A percentile compares a stretch with the other conserved stretches of the same genome.
Evolutionary conservation across 1,284 basidiomycete species (phyloP).

Genomic region (Ustilago shanxiensis): DNA sequence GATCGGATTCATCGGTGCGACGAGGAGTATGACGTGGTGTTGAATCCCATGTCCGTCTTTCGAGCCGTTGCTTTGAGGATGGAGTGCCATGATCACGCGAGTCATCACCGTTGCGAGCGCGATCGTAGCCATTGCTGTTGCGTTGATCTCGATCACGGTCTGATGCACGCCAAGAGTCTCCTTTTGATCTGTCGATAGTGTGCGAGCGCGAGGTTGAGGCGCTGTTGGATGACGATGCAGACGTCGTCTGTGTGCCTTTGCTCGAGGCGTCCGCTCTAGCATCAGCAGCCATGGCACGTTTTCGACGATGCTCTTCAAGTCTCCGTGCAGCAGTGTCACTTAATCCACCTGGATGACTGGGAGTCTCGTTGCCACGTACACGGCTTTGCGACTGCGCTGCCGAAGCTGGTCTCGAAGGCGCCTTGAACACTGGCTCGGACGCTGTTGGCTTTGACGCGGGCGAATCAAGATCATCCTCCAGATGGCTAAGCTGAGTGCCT

Average conservation of each 20-base stretch:
- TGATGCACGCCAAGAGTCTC: constrained; percentile 31
- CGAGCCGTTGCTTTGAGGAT: constrained; percentile 10
- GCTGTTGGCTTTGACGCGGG: neutral
- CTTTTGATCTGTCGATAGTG: neutral
- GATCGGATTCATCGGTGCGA: constrained; percentile 6
- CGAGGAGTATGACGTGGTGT: constrained; percentile 31
- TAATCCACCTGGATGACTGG: constrained; percentile 56
- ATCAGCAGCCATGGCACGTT: constrained; percentile 31
- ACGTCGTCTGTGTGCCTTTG: constrained; percentile 14
- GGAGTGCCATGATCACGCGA: constrained; percentile 1
- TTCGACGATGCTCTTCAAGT: constrained; percentile 52
- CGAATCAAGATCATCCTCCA: constrained; percentile 26
- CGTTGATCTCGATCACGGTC: constrained; percentile 20
- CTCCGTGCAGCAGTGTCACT: constrained; percentile 44
- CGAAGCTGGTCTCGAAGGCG: constrained; percentile 44
- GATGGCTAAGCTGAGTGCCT: constrained; percentile 26
- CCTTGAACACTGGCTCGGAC: constrained; percentile 37
- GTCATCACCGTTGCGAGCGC: constrained; percentile 5
- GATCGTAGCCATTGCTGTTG: neutral
- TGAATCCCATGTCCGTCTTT: constrained; percentile 50
- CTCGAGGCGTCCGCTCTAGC: constrained; percentile 11
- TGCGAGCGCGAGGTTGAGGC: neutral
- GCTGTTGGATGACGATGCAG: constrained; percentile 2
- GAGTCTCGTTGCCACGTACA: constrained; percentile 47
- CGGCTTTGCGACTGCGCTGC: constrained; percentile 26